Evolutionary conservation across 306 rosid genomes (phyloP).

Genomic region (Dalbergia cultrata): DNA sequence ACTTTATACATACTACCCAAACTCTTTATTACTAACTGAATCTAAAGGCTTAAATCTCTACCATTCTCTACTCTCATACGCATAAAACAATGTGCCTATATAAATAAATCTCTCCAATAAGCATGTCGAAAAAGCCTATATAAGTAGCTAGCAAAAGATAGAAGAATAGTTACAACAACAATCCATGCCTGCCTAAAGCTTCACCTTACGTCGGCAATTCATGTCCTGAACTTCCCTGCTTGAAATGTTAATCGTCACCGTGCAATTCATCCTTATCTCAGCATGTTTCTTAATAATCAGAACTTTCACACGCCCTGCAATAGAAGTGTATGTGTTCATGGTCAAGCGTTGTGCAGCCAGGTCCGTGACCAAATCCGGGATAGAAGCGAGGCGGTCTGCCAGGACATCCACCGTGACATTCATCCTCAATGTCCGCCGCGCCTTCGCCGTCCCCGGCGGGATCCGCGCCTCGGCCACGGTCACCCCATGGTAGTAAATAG

Average conservation of each 20-base stretch:
- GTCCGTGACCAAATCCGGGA: constrained; percentile 48
- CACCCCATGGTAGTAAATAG: constrained; percentile 49
- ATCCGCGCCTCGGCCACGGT: constrained; percentile 59
- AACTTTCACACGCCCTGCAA: constrained; percentile 68
- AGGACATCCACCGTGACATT: constrained; percentile 60
- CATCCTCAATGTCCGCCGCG: constrained; percentile 57
- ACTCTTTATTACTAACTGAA: too few relatives aligned
- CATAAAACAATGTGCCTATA: too few relatives aligned
- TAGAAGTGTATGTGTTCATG: constrained; percentile 57
- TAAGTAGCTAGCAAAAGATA: not conserved
- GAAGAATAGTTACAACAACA: not conserved
- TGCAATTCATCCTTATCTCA: constrained; percentile 66
- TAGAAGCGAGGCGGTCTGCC: constrained; percentile 50
- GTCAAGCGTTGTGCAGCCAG: constrained; percentile 43
- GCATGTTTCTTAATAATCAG: constrained; percentile 63
- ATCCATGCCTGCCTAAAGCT: constrained; percentile 38
- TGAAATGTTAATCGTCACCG: constrained; percentile 50
- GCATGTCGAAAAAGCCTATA: not conserved
- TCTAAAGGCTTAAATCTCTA: not conserved
- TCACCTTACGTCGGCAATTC: constrained; percentile 64
- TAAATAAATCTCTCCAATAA: not conserved
- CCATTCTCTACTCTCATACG: too few relatives aligned
- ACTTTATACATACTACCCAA: too few relatives aligned
- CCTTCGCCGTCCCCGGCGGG: constrained; percentile 52
- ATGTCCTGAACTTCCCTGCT: constrained; percentile 53